These are phyloP conservation scores for Clavaria fumosa DNA, from an alignment of 768 basidiomycete species.

Conservation along the genomic window DNA sequence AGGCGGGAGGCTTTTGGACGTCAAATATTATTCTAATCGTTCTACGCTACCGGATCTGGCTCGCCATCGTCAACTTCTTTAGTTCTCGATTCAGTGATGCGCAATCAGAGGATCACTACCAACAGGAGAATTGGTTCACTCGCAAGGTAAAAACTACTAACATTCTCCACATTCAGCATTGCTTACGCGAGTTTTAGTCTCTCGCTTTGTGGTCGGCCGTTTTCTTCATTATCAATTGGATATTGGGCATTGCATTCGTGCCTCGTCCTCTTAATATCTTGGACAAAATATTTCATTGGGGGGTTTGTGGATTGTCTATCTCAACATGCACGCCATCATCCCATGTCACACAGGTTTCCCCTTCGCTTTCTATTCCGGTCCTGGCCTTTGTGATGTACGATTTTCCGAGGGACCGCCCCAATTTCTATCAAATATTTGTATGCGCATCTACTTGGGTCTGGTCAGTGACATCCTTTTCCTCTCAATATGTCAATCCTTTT, in stretches of 20 bases:
- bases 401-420: constrained; percentile 46
- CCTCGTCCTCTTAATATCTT: constrained; percentile 26
- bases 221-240: constrained; percentile 59
- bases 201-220: constrained; percentile 47
- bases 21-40: constrained; percentile 22
- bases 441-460: constrained; percentile 48
- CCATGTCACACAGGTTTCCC: constrained; percentile 28
- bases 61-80: constrained; percentile 41
- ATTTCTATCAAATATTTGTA: constrained; percentile 48
- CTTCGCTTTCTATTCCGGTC: constrained; percentile 15
- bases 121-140: constrained; percentile 57
- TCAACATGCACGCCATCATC: constrained; percentile 1
- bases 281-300: constrained; percentile 51
- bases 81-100: constrained; percentile 44
- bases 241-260: constrained; percentile 39
- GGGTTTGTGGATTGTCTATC: constrained; percentile 20
- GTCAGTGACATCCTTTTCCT: constrained; percentile 19
- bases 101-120: constrained; percentile 30
- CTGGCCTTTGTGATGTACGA: constrained; percentile 53
- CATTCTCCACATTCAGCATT: not conserved
- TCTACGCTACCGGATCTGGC: constrained; percentile 45
- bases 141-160: constrained; percentile 24
- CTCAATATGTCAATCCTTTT: constrained; percentile 13
- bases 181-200: constrained; percentile 17
- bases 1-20: constrained; percentile 23